phyloP scores from a whole-genome alignment of 2,329 filamentous ascomycete genomes.

The Talaromyces sp. region DNA sequence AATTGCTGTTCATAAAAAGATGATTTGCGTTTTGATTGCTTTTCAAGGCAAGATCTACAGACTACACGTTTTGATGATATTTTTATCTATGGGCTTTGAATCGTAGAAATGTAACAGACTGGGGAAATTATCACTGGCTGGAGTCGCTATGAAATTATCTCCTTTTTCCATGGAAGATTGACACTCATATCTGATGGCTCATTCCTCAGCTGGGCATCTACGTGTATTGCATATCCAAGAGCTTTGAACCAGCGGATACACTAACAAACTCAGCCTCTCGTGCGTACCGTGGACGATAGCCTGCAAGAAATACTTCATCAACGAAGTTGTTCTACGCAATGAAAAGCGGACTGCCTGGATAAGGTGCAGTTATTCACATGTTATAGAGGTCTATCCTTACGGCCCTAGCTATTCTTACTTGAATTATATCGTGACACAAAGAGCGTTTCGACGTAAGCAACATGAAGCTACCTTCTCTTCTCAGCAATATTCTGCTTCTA shows the following conservation, averaged over 20 bases:
- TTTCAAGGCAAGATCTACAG: background rate
- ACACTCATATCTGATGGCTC: background rate
- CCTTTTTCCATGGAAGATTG: background rate
- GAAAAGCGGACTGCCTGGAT: background rate
- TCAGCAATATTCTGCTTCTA: constrained; percentile 1
- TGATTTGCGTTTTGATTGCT: background rate
- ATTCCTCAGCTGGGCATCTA: background rate
- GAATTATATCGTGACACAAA: background rate
- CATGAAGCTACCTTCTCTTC: constrained; percentile 24
- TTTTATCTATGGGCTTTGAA: background rate
- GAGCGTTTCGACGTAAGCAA: background rate
- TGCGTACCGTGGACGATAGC: too few relatives aligned
- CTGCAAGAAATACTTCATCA: background rate
- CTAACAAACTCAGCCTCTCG: background rate
- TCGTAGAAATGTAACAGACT: background rate
- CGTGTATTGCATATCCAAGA: background rate
- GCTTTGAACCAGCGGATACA: background rate
- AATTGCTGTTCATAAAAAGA: background rate
- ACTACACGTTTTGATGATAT: background rate
- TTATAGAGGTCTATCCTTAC: background rate
- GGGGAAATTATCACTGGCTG: background rate
- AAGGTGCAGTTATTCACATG: background rate
- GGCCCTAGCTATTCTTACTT: background rate
- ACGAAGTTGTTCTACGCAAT: background rate
- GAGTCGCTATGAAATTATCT: background rate